Evolutionary conservation across 2,329 filamentous ascomycete species (phyloP), one percentile per base, ranked within the genome.

Genomic region (Aspergillus flavus): DNA sequence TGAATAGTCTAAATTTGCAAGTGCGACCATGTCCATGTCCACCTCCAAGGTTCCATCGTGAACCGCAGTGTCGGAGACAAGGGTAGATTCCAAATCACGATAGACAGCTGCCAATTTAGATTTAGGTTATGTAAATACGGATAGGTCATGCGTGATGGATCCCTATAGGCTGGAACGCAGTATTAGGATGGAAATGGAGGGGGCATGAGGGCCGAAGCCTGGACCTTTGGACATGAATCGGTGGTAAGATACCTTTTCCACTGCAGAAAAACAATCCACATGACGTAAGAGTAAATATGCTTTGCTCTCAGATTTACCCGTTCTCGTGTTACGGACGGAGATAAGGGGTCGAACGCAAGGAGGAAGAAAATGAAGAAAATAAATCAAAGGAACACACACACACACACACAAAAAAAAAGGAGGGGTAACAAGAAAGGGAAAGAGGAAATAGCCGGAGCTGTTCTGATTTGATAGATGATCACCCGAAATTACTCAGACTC

Each of bases 391-490:
- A 34, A 41, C 6, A n/a, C 19, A 11, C 36, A 30, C 26, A 52
- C 30, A 11, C 30, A 32, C 30, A 10, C 30, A 50, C 23, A 54
- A 21, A 23, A 36, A 34, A 7, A 55, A 39, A 23, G 11, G 52
- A 55, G 32, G 30, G 52, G 48, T 58, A 32, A 34, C 19, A 19
- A 52, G 9, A 32, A 34, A 6, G 9, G 48, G 19, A 11, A 23
- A 34, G 43, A 48, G 34, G 30, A 16, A 21, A 32, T 19, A 41
- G 43, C 21, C 32, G 54, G 45, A 43, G 26, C 59, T 28, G 21
- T 57, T 50, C 46, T 57, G 57, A 63, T 57, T 61, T 63, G 61
- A 57, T 58, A 63, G 55, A 46, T 21, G 57, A 36, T 30, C 32
- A 26, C 39, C 43, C 56, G 50, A 55, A 39, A 26, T 54, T 23